phyloP scores from a whole-genome alignment of 345 rosid species.

The Schrenkiella parvula region DNA sequence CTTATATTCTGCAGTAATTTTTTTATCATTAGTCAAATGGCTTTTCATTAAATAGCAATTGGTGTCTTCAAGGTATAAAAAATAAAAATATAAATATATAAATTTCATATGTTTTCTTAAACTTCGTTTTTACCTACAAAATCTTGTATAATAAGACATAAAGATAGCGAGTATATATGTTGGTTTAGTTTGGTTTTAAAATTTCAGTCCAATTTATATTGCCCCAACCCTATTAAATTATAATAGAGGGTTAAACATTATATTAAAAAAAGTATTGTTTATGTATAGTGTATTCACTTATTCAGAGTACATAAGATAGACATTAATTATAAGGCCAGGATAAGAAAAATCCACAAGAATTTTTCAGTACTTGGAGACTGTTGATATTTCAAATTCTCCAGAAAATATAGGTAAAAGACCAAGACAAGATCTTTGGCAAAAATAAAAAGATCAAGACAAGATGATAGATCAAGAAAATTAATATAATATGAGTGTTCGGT shows the following conservation, averaged over 20 bases:
- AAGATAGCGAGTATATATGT: too few relatives aligned
- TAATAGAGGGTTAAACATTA: not conserved
- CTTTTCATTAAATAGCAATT: too few relatives aligned
- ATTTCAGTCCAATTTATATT: not conserved
- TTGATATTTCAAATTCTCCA: not conserved
- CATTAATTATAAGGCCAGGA: not conserved
- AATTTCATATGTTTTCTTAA: too few relatives aligned
- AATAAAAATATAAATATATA: too few relatives aligned
- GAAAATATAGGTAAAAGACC: not conserved
- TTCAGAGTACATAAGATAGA: not conserved
- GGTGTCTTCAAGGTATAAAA: too few relatives aligned
- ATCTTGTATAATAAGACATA: too few relatives aligned
- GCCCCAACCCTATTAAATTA: not conserved
- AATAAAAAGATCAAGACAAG: not conserved
- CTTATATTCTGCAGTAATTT: too few relatives aligned
- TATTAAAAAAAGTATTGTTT: not conserved
- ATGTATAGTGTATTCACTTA: not conserved
- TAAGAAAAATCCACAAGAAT: not conserved
- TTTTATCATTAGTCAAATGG: too few relatives aligned
- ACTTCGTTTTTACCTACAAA: too few relatives aligned
- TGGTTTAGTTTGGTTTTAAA: not conserved
- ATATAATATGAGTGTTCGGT: not conserved
- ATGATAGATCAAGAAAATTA: not conserved
- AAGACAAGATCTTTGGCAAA: too few relatives aligned
- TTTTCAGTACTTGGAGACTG: not conserved